A percentile compares a stretch with the other conserved stretches of the same genome.
Evolutionary conservation across 768 basidiomycete genomes (phyloP).

Genomic region (Rhizopogon sp.): DNA sequence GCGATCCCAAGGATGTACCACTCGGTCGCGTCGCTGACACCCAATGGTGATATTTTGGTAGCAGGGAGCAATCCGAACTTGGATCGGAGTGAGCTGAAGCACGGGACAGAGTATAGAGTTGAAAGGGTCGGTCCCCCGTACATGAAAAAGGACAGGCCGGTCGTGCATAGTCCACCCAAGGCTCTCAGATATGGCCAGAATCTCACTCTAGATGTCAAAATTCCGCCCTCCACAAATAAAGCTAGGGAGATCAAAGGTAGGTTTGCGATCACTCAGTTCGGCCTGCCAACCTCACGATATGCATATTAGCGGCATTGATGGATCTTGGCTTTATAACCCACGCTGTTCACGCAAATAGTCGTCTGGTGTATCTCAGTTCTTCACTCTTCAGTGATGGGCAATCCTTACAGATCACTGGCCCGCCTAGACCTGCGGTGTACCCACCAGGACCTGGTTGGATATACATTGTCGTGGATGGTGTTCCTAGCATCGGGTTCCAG

Average conservation of each 20-base stretch:
- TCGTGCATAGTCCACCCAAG: conserved; percentile 31
- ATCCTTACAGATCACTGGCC: conserved; percentile 55
- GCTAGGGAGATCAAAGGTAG: conserved; percentile 48
- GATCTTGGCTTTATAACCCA: conserved; percentile 83
- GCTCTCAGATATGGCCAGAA: conserved; percentile 41
- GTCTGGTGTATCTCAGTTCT: conserved; percentile 62
- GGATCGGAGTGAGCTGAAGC: conserved; percentile 66
- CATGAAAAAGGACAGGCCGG: conserved; percentile 56
- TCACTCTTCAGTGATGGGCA: conserved; percentile 36
- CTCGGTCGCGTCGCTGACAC: conserved; percentile 77
- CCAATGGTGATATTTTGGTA: conserved; percentile 67
- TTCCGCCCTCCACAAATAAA: conserved; percentile 31
- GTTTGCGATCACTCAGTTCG: conserved; percentile 2
- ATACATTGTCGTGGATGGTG: conserved; percentile 58
- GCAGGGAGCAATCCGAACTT: conserved; percentile 83
- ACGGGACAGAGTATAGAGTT: conserved; percentile 84
- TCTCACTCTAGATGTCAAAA: conserved; percentile 39
- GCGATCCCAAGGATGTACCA: conserved; percentile 75
- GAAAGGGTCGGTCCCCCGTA: conserved; percentile 87
- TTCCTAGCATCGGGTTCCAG: conserved; percentile 58
- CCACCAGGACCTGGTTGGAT: conserved; percentile 83
- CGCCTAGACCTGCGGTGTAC: conserved; percentile 60
- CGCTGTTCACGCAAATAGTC: conserved; percentile 68
- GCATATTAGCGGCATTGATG: conserved; percentile 59
- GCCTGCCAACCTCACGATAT: conserved; percentile 6